A percentile compares a stretch with the other conserved stretches of the same genome.
These are phyloP conservation scores for Solanum peruvianum DNA, from an alignment of 257 asterid species.

Conservation along the genomic window DNA sequence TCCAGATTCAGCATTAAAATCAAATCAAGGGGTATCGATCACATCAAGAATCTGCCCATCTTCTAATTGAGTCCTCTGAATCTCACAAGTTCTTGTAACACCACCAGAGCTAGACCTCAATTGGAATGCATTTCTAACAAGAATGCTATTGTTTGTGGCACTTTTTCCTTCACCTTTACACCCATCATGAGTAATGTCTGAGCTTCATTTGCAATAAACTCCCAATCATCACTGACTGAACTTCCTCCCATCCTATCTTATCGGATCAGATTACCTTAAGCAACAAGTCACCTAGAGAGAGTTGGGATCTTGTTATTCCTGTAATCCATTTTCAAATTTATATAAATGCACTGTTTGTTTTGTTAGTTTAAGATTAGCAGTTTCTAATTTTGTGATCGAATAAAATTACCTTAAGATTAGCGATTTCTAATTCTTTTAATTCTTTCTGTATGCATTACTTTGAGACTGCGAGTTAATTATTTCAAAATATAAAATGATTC, in stretches of 20 bases:
- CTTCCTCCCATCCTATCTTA: constrained; percentile 55
- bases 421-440: no score
- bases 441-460: no score
- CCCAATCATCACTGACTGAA: constrained; percentile 63
- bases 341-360: no score
- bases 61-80: constrained; percentile 28
- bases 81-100: constrained; percentile 70
- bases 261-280: background rate
- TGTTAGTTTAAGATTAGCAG: no score
- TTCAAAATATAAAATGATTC: no score
- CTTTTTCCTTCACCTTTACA: constrained; percentile 79
- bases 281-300: background rate
- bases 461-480: no score
- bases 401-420: no score
- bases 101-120: constrained; percentile 60
- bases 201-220: constrained; percentile 32
- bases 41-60: constrained; percentile 65
- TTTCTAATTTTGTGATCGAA: no score
- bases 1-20: constrained; percentile 29
- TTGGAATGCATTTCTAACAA: constrained; percentile 40
- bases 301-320: no score
- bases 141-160: constrained; percentile 78
- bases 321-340: background rate
- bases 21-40: constrained; percentile 80
- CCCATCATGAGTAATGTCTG: constrained; percentile 60